Conservation (phyloP, 164 flowering plant species). For the Buxus sempervirens region DNA sequence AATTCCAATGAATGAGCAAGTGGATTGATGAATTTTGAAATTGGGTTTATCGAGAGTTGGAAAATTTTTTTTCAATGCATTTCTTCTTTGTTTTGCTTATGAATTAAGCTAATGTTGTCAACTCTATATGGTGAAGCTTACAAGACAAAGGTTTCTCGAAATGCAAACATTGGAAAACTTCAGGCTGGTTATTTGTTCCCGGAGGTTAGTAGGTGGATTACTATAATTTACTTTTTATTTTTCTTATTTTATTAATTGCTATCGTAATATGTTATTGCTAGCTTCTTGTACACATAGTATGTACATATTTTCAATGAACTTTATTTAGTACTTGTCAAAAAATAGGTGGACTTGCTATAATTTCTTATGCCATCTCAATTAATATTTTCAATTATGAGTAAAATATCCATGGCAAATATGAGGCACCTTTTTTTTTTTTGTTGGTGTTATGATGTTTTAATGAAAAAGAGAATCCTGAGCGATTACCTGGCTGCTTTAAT, state of each 20-base stretch:
- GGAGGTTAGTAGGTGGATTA: slow-evolving; percentile 51
- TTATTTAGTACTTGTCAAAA: too few relatives aligned
- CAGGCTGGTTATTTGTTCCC: slow-evolving; percentile 97
- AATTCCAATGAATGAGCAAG: background rate
- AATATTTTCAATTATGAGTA: too few relatives aligned
- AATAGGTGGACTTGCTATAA: too few relatives aligned
- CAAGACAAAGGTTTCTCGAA: slow-evolving; percentile 81
- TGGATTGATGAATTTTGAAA: background rate
- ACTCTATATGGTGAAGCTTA: slow-evolving; percentile 41
- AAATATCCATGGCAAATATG: too few relatives aligned
- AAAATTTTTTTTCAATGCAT: background rate
- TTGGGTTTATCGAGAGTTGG: background rate
- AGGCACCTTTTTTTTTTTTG: too few relatives aligned
- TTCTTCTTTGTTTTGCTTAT: background rate
- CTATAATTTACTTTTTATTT: background rate
- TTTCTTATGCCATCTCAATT: too few relatives aligned
- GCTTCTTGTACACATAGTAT: too few relatives aligned
- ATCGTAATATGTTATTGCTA: too few relatives aligned
- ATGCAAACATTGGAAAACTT: slow-evolving; percentile 79
- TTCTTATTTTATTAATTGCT: background rate
- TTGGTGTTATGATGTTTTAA: too few relatives aligned
- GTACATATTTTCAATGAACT: too few relatives aligned
- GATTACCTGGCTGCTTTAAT: background rate
- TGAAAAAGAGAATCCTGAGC: too few relatives aligned
- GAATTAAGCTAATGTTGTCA: background rate